A percentile compares a stretch with the other conserved stretches of the same genome.
phyloP scores from a whole-genome alignment of 208 protist species.

The Acanthamoeba castellanii region DNA sequence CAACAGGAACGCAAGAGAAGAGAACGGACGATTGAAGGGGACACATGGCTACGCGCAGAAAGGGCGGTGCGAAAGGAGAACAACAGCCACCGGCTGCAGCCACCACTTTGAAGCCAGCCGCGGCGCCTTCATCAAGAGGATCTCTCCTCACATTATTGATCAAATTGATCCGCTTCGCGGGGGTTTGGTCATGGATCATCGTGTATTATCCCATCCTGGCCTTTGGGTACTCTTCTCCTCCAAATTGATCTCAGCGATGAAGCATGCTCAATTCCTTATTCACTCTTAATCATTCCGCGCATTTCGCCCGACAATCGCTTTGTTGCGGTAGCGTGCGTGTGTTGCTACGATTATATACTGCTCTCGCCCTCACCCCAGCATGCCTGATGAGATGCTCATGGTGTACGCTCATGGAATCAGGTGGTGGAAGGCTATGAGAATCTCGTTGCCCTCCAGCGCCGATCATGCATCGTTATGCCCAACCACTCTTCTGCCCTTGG shows the following conservation, averaged over 20 bases:
- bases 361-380: background rate
- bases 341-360: background rate
- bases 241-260: background rate
- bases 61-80: background rate
- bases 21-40: background rate
- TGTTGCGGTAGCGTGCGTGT: background rate
- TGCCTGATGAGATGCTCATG: too few species aligned
- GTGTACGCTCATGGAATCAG: background rate
- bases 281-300: background rate
- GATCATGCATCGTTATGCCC: slow-evolving; percentile 37
- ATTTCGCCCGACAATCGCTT: background rate
- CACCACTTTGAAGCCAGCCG: background rate
- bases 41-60: background rate
- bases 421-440: background rate
- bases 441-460: background rate
- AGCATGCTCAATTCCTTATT: too few species aligned
- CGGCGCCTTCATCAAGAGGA: background rate
- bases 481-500: slow-evolving; percentile 42
- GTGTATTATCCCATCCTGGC: background rate
- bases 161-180: slow-evolving; percentile 17
- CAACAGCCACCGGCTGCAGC: background rate
- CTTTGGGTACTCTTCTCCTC: background rate
- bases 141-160: background rate
- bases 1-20: background rate
- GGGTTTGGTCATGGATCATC: slow-evolving; percentile 5